A percentile compares a stretch with the other conserved stretches of the same genome.
phyloP scores from a whole-genome alignment of 768 basidiomycete species.

The Gloeopeniophorella convolvens region DNA sequence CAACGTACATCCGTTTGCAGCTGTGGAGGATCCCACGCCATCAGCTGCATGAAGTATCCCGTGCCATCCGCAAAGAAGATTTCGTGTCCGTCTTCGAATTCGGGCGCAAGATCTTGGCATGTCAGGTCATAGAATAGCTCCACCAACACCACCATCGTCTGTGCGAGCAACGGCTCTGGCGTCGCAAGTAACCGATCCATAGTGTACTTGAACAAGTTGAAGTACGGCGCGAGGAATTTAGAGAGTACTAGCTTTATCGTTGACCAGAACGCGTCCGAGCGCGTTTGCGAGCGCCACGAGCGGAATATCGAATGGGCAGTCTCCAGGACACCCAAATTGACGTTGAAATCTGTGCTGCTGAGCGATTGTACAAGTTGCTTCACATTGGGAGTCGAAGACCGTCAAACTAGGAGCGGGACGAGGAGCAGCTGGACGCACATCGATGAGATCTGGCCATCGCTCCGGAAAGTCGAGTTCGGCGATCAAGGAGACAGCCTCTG shows the following conservation, averaged over 20 bases:
- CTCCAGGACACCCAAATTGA: conserved; percentile 87
- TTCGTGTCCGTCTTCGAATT: conserved; percentile 81
- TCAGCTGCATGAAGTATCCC: conserved; percentile 75
- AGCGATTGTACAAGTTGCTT: conserved; percentile 91
- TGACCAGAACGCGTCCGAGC: conserved; percentile 78
- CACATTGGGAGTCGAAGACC: conserved; percentile 4
- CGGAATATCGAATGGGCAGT: conserved; percentile 95
- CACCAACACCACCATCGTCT: conserved; percentile 69
- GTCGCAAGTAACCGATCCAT: conserved; percentile 43
- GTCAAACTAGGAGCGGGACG: conserved; percentile 3
- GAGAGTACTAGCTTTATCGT: conserved; percentile 88
- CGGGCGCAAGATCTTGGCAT: conserved; percentile 91
- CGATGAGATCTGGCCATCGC: conserved; percentile 83
- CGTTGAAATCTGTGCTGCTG: conserved; percentile 70
- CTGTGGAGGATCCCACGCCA: conserved; percentile 70
- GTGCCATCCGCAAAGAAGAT: conserved; percentile 69
- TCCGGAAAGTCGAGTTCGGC: conserved; percentile 88
- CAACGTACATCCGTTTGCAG: conserved; percentile 61
- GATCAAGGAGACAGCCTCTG: conserved; percentile 88
- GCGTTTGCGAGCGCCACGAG: conserved; percentile 87
- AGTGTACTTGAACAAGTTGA: conserved; percentile 72
- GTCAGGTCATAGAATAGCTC: conserved; percentile 93
- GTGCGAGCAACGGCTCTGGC: conserved; percentile 47
- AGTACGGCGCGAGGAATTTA: conserved; percentile 79
- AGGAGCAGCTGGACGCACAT: conserved; percentile 49